Percentiles rank a stretch among this genome's conserved stretches.
These are phyloP conservation scores for Blastocystis sp. DNA, from an alignment of 352 stramenopile species.

Conservation along the genomic window DNA sequence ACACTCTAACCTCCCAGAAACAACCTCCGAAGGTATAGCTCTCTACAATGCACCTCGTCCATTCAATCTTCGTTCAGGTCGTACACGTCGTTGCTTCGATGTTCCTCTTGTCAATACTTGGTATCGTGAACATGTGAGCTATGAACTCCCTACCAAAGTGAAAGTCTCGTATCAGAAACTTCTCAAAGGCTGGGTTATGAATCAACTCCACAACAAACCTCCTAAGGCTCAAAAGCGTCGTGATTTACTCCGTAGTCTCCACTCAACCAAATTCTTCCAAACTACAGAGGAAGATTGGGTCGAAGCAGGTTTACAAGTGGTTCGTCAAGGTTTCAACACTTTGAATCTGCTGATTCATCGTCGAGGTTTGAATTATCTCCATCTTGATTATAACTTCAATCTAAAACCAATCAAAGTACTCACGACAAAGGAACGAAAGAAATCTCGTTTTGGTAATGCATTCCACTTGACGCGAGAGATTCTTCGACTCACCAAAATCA, in stretches of 20 bases:
- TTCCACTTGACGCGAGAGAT: slow-evolving; percentile 92
- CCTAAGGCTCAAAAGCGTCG: slow-evolving; percentile 82
- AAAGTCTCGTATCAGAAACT: slow-evolving; percentile 98
- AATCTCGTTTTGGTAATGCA: slow-evolving; percentile 89
- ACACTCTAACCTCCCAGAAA: too few species aligned
- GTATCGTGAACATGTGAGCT: slow-evolving; percentile 94
- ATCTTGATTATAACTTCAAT: slow-evolving; percentile 99
- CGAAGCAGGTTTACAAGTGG: slow-evolving; percentile 92
- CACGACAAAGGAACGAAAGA: slow-evolving; percentile 99
- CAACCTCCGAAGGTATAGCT: slow-evolving; percentile 89
- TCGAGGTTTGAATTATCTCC: slow-evolving; percentile 98
- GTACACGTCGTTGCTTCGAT: slow-evolving; percentile 87
- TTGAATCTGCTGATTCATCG: slow-evolving; percentile 97
- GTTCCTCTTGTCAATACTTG: slow-evolving; percentile 96
- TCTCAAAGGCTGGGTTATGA: slow-evolving; percentile 97
- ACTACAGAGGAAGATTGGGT: slow-evolving; percentile 98
- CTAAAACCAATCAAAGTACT: slow-evolving; percentile 99
- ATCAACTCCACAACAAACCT: slow-evolving; percentile 85
- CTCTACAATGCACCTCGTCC: slow-evolving; percentile 93
- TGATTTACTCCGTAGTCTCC: slow-evolving; percentile 94
- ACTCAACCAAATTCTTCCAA: slow-evolving; percentile 99
- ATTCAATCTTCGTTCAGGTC: slow-evolving; percentile 91
- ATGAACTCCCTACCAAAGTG: slow-evolving; percentile 96
- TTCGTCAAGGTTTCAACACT: slow-evolving; percentile 98
- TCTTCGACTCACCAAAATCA: slow-evolving; percentile 93